Conservation (phyloP, 495 filamentous ascomycete genomes). For the Penicillium lagena region DNA sequence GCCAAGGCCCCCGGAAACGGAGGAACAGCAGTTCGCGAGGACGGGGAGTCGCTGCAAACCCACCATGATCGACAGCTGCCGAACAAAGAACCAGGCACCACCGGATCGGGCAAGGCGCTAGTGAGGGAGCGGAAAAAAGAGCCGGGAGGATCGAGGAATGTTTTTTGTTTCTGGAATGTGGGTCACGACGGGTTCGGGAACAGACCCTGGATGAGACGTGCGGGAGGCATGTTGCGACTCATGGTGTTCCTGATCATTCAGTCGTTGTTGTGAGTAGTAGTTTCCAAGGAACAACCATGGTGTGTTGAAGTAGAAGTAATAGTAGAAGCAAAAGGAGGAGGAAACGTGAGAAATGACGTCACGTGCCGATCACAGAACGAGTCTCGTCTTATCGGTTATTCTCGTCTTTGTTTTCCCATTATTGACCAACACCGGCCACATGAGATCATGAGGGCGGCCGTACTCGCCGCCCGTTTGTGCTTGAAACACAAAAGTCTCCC, state of each 20-base stretch:
- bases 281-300: too few relatives aligned
- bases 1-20: too few relatives aligned
- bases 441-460: conserved; percentile 49
- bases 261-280: too few relatives aligned
- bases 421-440: background rate
- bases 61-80: conserved; percentile 3
- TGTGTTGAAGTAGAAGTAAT: too few relatives aligned
- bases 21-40: too few relatives aligned
- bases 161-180: conserved; percentile 9
- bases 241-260: too few relatives aligned
- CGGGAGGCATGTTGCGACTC: too few relatives aligned
- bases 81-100: background rate
- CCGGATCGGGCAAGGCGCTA: conserved; percentile 1
- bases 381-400: too few relatives aligned
- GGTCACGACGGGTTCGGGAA: background rate
- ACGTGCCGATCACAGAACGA: too few relatives aligned
- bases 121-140: conserved; percentile 3
- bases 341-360: too few relatives aligned
- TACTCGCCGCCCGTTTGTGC: conserved; percentile 49
- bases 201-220: background rate
- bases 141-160: conserved; percentile 5
- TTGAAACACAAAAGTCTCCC: conserved; percentile 26
- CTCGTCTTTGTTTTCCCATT: too few relatives aligned
- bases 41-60: background rate
- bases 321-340: too few relatives aligned